These are phyloP conservation scores for Spencermartinsiella europaea DNA, from an alignment of 805 yeast genomes.

Conservation along the genomic window DNA sequence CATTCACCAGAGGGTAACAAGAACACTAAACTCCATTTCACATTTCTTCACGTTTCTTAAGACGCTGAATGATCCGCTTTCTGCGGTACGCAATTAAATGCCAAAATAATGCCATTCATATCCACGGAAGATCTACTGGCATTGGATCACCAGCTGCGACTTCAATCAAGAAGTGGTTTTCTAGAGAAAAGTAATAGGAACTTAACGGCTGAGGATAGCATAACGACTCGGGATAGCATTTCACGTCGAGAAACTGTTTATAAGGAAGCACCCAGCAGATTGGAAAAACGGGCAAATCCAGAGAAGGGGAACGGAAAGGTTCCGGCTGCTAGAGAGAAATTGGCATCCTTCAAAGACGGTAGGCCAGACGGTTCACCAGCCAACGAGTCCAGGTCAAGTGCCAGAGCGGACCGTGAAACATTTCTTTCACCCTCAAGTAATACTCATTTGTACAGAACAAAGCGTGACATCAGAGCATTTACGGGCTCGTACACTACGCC, in stretches of 20 bases:
- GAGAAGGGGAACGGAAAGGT: background rate
- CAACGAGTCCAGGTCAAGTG: too few species aligned
- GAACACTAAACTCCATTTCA: too few species aligned
- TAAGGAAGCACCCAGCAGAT: background rate
- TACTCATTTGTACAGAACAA: too few species aligned
- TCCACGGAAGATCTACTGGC: background rate
- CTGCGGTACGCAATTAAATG: too few species aligned
- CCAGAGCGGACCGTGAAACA: too few species aligned
- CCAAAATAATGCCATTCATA: background rate
- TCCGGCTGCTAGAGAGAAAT: too few species aligned
- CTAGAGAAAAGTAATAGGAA: background rate
- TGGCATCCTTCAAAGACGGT: too few species aligned
- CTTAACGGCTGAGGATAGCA: background rate
- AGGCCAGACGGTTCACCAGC: too few species aligned
- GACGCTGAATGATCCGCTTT: background rate
- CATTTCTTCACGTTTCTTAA: background rate
- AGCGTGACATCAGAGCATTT: too few species aligned
- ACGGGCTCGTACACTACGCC: too few species aligned
- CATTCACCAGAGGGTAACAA: too few species aligned
- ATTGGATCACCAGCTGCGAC: background rate
- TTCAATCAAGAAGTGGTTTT: background rate
- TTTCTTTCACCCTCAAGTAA: too few species aligned
- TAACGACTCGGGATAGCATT: background rate
- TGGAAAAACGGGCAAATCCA: background rate
- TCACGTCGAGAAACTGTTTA: background rate